phyloP scores from a whole-genome alignment of 2,329 filamentous ascomycete genomes.

The Rhexocercosporidium sp. region DNA sequence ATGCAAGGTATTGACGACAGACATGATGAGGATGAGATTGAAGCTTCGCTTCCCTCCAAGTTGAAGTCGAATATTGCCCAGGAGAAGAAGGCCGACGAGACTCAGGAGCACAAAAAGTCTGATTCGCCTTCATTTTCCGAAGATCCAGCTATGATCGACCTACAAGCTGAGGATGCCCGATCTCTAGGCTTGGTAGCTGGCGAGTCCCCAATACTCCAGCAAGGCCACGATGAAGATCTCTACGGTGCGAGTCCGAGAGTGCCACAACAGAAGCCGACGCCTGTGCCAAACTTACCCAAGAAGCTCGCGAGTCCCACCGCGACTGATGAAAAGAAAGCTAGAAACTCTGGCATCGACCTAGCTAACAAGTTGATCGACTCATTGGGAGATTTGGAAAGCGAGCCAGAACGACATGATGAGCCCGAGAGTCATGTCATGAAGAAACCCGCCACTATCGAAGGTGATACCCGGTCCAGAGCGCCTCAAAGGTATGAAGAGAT shows the following conservation, averaged over 20 bases:
- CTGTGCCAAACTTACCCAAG: neutral
- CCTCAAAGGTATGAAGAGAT: neutral
- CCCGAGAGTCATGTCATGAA: neutral
- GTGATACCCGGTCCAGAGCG: neutral
- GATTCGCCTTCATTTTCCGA: neutral
- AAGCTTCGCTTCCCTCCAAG: neutral
- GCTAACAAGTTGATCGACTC: slow-evolving; percentile 5
- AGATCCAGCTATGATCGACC: neutral
- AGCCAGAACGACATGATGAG: neutral
- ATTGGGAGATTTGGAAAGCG: neutral
- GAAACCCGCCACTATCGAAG: neutral
- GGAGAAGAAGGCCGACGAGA: neutral
- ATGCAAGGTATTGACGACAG: slow-evolving; percentile 12
- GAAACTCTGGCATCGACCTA: slow-evolving; percentile 10
- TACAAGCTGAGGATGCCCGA: slow-evolving; percentile 12
- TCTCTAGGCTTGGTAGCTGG: neutral
- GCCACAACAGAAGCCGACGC: neutral
- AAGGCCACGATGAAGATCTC: slow-evolving; percentile 5
- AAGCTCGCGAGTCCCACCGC: neutral
- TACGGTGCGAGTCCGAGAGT: slow-evolving; percentile 14
- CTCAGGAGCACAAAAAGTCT: neutral
- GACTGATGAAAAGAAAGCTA: neutral
- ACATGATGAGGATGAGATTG: slow-evolving; percentile 3
- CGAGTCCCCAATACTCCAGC: neutral
- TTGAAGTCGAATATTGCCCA: neutral